phyloP scores from a whole-genome alignment of 2,329 filamentous ascomycete species.

The Chaetomium globosum region DNA sequence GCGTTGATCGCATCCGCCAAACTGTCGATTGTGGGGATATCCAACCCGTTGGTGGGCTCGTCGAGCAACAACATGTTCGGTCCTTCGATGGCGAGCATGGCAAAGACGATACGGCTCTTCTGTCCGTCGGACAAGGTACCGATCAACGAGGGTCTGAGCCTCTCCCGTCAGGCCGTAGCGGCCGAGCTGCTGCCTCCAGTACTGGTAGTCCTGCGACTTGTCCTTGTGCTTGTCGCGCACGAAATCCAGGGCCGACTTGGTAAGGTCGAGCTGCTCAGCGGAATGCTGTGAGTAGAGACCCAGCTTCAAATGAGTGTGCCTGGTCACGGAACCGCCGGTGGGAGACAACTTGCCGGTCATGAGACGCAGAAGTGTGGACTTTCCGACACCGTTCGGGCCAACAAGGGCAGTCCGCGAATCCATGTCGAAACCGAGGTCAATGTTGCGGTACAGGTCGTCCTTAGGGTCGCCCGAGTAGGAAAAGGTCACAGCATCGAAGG shows the following conservation, averaged over 20 bases:
- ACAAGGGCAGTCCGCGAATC: conserved; percentile 96
- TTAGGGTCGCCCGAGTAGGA: conserved; percentile 88
- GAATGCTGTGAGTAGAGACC: conserved; percentile 99
- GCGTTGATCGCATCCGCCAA: conserved; percentile 97
- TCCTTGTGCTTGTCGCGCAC: conserved; percentile 90
- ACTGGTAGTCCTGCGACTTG: conserved; percentile 96
- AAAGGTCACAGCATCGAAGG: conserved; percentile 96
- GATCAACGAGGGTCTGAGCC: conserved; percentile 91
- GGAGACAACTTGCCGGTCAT: conserved; percentile 96
- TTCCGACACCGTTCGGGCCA: conserved; percentile 98
- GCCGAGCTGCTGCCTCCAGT: conserved; percentile 97
- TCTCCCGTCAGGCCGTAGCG: conserved; percentile 92
- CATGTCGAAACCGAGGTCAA: conserved; percentile 99
- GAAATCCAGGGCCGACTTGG: conserved; percentile 96
- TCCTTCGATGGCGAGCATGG: conserved; percentile 87
- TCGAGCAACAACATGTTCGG: conserved; percentile 98
- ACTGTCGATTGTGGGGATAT: conserved; percentile 98
- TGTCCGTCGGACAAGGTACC: conserved; percentile 97
- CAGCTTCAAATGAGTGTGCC: conserved; percentile 97
- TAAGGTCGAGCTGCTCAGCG: conserved; percentile 95
- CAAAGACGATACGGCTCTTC: conserved; percentile 97
- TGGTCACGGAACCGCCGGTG: conserved; percentile 76
- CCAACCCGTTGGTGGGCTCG: conserved; percentile 98
- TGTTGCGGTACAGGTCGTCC: conserved; percentile 93
- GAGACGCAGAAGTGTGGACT: conserved; percentile 91